These are phyloP conservation scores for Zygosaccharomyces gambellarensis DNA, from an alignment of 805 yeast species.

Conservation along the genomic window DNA sequence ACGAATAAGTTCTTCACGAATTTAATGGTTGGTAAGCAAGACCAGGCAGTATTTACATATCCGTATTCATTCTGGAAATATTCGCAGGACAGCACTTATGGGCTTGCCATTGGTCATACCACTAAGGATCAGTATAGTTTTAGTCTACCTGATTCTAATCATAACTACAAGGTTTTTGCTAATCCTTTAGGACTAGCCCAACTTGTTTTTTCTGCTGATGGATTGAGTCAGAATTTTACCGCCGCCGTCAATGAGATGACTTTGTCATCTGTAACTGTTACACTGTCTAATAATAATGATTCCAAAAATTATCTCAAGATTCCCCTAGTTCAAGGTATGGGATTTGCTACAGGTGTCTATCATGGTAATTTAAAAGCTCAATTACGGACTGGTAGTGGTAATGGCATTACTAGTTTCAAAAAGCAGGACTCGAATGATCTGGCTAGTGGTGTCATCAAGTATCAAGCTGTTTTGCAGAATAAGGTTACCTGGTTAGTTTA, in stretches of 20 bases:
- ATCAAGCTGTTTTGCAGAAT: conserved; percentile 45
- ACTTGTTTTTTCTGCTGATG: conserved; percentile 49
- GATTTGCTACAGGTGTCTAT: conserved; percentile 48
- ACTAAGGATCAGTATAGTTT: conserved; percentile 36
- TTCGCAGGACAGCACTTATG: conserved; percentile 40
- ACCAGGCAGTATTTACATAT: conserved; percentile 52
- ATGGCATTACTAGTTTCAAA: conserved; percentile 20
- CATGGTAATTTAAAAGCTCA: conserved; percentile 35
- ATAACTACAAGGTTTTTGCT: conserved; percentile 38
- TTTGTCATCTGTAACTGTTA: conserved; percentile 47
- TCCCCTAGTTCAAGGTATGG: conserved; percentile 59
- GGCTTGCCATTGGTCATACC: conserved; percentile 61
- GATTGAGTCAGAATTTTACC: conserved; percentile 39
- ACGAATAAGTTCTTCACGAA: conserved; percentile 78
- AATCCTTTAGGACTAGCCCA: conserved; percentile 56
- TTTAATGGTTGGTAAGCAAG: conserved; percentile 51
- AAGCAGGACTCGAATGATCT: conserved; percentile 31
- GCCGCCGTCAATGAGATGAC: conserved; percentile 45
- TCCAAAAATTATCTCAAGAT: conserved; percentile 40
- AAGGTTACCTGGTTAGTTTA: conserved; percentile 49
- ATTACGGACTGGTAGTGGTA: conserved; percentile 44
- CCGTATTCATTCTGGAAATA: conserved; percentile 66
- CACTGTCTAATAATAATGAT: conserved; percentile 30
- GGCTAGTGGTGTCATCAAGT: conserved; percentile 38
- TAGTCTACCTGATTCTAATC: conserved; percentile 45